Evolutionary conservation across 1,284 basidiomycete genomes (phyloP), one percentile per base, ranked within the genome.

Genomic region (Tilletia indica): DNA sequence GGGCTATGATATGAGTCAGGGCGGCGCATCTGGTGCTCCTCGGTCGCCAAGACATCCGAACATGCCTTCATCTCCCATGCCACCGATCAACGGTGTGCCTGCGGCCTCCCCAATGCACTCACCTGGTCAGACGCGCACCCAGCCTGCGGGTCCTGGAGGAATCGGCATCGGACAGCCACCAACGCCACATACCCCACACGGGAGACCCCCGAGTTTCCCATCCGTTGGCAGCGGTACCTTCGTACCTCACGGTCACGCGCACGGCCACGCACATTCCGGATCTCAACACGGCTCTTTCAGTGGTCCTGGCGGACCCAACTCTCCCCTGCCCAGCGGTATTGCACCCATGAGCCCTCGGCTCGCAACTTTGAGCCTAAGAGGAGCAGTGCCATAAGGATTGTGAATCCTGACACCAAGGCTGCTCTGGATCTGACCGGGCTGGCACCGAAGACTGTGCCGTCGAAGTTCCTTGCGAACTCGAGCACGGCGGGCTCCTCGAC

Each of bases 351-450:
- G 81, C 69, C 79, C 6, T 72, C 82, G 38, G 82, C 82, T 19
- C 77, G 80, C 34, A 77, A 80, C 67, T 84, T 84, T 68, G 82
- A 83, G 76, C 81, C 81, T 19, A 83, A 82, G 78, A 74, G 80
- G 39, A 81, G 79, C 73, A 79, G 78, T 64, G 82, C 82, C 42
- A 82, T 84, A 66, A 78, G 77, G 64, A 84, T 84, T 68, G 82
- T 84, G 66, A 82, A 84, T 74, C 82, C 82, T 25, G 79, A 83
- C 63, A 84, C 82, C n/a, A 78, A 82, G 70, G 74, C 80, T 19
- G 74, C 80, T 45, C 72, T 84, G 51, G 82, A 83, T 48, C 66
- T 82, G 14, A 79, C 77, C 69, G 77, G 77, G 64, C 74, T 80
- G 19, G 56, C 68, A 34, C 67, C 74, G 21, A 73, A 74, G 69